Base-by-base conservation (phyloP, 139 green algal genomes). In the Closterium sp. region DNA sequence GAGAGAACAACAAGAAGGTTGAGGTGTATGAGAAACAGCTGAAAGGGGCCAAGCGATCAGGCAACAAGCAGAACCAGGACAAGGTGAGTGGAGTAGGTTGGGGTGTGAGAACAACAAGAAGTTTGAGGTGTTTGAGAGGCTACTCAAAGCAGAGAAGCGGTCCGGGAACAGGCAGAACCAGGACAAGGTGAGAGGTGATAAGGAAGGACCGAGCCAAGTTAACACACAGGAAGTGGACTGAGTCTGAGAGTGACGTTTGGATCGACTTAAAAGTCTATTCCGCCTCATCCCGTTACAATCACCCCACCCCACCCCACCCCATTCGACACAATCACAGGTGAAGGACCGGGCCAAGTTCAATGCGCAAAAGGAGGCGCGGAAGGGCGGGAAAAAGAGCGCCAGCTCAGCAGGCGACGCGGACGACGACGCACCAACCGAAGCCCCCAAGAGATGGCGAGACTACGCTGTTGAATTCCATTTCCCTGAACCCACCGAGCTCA, bases 21-120 rank as follows among this genome's bases (percentile, higher is more conserved):
- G 97, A 98, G 34, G 98, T 95, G 89, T 98, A 97, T 90, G 96
- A 99, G 96, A 99, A 99, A 97, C 96, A 99, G 96, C 94, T 99
- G 1, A 98, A 97, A 94, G 88, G 79, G 5, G 92, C 94, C 89
- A 95, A 95, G 34, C 30, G 31, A 5, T 86, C 27, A 28, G 91
- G 93, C 34, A 94, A 70, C 86, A 94, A 93, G 9, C 92, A 87
- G 31, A 62, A 62, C 42, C 42, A 62, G 42, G 42, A 62, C 42
- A 62, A 62, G 42, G 42, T 62, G 42, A 62, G 42, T n/a, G n/a
- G n/a, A n/a, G n/a, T n/a, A 45, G 30, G 97, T 96, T 90, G 97
- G 98, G 34, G 98, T 95, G 89, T 98, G 97, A 89, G 96, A 99
- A 96, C n/a, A 99, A 99, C 32, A 38, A 38, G 32, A 7, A 3